phyloP scores from a whole-genome alignment of 192 early-diverging fungal species.

The Coemansia sp. region DNA sequence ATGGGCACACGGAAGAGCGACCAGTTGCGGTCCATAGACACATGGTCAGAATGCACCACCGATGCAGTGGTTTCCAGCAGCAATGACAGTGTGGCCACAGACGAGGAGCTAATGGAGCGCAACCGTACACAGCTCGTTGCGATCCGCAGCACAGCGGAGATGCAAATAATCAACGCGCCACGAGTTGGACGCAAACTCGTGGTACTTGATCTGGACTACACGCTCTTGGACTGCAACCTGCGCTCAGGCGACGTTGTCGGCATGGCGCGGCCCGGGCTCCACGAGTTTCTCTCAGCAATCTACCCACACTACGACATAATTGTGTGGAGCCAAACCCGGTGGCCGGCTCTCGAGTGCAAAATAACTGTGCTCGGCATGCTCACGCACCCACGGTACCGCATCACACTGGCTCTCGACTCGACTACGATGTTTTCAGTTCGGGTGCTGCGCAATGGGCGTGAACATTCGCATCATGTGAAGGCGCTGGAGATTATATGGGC shows the following conservation, averaged over 20 bases:
- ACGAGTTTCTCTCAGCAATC: constrained; percentile 62
- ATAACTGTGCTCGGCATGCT: constrained; percentile 71
- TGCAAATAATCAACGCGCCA: constrained; percentile 39
- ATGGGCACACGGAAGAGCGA: constrained; percentile 37
- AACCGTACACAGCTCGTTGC: constrained; percentile 8
- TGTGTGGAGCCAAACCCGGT: constrained; percentile 77
- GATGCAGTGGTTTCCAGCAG: no score
- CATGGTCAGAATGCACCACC: not conserved
- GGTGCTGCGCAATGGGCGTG: constrained; percentile 55
- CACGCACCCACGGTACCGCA: constrained; percentile 61
- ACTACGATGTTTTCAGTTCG: constrained; percentile 70
- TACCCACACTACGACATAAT: constrained; percentile 73
- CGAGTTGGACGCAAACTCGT: constrained; percentile 60
- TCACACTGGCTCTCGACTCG: constrained; percentile 71
- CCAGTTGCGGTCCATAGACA: constrained; percentile 11
- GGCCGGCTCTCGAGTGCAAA: constrained; percentile 72
- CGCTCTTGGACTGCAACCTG: constrained; percentile 72
- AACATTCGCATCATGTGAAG: constrained; percentile 68
- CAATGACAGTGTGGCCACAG: no score
- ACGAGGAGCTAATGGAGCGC: constrained; percentile 3
- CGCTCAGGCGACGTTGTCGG: constrained; percentile 59
- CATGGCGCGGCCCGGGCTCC: constrained; percentile 64
- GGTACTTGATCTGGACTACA: constrained; percentile 80
- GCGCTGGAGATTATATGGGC: constrained; percentile 67
- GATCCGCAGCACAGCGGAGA: constrained; percentile 7